Evolutionary conservation across 1,139 yeast genomes (phyloP), one percentile per base, ranked within the genome.

Genomic region (Taiozyma sp.): DNA sequence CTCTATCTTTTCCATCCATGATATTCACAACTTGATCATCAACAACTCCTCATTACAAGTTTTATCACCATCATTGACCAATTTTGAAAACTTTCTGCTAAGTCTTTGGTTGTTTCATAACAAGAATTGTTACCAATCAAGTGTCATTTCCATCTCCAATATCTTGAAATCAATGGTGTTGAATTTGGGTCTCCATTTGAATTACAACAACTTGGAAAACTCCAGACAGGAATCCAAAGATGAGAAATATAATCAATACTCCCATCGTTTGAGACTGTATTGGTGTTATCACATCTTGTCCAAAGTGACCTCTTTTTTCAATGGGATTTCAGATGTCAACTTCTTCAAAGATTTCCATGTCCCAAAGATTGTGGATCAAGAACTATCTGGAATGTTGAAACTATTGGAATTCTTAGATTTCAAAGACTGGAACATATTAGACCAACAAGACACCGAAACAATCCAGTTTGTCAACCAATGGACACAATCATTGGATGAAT

Each of bases 271-370:
- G 21, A 81, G 80, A 60, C 68, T 80, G 22, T 82, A 78, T 57
- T 81, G 88, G 88, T 79, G 77, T 24, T 80, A 76, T 60, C 77
- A 77, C 53, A 77, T 80, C 3, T 67, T 81, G 37, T 68, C 58
- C 13, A 52, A 54, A 8, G 46, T 60, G 16, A 52, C 62, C 6
- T 51, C 58, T 7, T 52, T 61, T 26, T 48, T 56, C 28, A 59
- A 56, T 52, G 65, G 65, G 10, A 46, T 60, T 32, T 61, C 63
- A 43, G 59, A 59, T 32, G 47, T 53, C 46, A 55, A 51, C 3
- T 58, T 59, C 47, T 60, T 60, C 37, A 58, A 58, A 6, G 54
- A 52, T 30, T 60, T 60, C 46, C 59, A 60, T 32, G 58, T 62
- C 30, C 64, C 65, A 43, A 56, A 37, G 24, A 37, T 37, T 19